Evolutionary conservation across 441 rosid genomes (phyloP).

Genomic region (Breynia disticha): DNA sequence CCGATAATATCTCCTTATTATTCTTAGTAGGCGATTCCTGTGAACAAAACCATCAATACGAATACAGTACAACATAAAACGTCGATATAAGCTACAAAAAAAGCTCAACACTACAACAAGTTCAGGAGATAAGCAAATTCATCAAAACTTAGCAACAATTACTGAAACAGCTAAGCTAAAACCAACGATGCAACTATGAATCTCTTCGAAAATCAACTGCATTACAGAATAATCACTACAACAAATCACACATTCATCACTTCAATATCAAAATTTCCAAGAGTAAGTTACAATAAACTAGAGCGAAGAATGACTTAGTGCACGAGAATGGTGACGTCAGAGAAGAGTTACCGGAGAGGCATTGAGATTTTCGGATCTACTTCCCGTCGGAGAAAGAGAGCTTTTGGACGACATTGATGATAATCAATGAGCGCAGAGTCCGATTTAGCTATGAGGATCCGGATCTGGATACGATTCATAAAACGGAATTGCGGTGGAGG

Average conservation of each 20-base stretch:
- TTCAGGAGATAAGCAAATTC: no score
- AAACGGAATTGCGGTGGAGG: conserved; percentile 27
- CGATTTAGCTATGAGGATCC: conserved; percentile 23
- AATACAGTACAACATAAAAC: not conserved
- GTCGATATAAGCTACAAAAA: not conserved
- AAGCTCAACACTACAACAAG: no score
- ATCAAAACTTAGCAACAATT: no score
- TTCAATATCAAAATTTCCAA: not conserved
- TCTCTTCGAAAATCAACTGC: no score
- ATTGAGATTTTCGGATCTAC: conserved; percentile 58
- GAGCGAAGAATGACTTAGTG: not conserved
- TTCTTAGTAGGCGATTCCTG: conserved; percentile 26
- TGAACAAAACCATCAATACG: conserved; percentile 7
- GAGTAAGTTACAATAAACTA: not conserved
- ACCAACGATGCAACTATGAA: no score
- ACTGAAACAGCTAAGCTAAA: no score
- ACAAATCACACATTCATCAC: no score
- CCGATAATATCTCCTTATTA: conserved; percentile 36
- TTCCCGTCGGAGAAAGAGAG: conserved; percentile 48
- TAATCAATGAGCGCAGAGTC: conserved; percentile 15
- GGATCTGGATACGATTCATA: conserved; percentile 40
- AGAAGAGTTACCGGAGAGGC: conserved; percentile 40
- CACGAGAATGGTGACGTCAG: not conserved
- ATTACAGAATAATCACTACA: no score
- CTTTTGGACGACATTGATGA: conserved; percentile 56